These are phyloP conservation scores for Aspergillus ruber DNA, from an alignment of 2,329 filamentous ascomycete genomes.

Conservation along the genomic window DNA sequence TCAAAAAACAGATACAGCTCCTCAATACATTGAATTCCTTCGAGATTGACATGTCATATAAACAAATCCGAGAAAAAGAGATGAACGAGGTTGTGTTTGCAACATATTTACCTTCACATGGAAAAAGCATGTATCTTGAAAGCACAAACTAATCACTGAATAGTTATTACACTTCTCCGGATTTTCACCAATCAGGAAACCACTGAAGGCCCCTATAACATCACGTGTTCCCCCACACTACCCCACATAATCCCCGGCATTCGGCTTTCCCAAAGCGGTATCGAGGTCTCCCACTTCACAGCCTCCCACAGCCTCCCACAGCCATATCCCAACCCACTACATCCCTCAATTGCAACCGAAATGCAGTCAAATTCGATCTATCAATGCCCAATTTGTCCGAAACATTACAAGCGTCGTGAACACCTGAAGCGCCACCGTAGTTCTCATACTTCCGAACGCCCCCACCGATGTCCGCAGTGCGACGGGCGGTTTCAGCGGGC, in stretches of 20 bases:
- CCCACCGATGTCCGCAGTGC: conserved; percentile 27
- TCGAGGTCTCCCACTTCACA: not conserved
- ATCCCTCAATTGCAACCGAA: not conserved
- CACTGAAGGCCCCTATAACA: not conserved
- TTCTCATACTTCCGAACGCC: conserved; percentile 28
- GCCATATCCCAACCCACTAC: not conserved
- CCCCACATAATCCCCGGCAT: not conserved
- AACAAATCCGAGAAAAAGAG: not conserved
- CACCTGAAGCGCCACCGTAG: conserved; percentile 31
- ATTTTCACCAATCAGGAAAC: too few relatives aligned
- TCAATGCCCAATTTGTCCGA: conserved; percentile 27
- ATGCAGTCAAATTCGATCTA: conserved; percentile 3
- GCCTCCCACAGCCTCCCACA: not conserved
- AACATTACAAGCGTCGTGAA: conserved; percentile 33
- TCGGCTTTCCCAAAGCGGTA: too few relatives aligned
- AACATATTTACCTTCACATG: too few relatives aligned
- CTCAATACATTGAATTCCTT: not conserved
- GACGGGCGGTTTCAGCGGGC: conserved; percentile 29
- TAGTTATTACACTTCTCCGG: too few relatives aligned
- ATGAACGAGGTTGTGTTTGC: not conserved
- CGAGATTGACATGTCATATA: not conserved
- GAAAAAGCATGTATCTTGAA: too few relatives aligned
- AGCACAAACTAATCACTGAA: too few relatives aligned
- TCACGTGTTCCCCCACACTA: not conserved
- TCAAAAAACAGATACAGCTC: not conserved